Conservation (phyloP, 2,329 filamentous ascomycete species). For the Juglanconis sp. region DNA sequence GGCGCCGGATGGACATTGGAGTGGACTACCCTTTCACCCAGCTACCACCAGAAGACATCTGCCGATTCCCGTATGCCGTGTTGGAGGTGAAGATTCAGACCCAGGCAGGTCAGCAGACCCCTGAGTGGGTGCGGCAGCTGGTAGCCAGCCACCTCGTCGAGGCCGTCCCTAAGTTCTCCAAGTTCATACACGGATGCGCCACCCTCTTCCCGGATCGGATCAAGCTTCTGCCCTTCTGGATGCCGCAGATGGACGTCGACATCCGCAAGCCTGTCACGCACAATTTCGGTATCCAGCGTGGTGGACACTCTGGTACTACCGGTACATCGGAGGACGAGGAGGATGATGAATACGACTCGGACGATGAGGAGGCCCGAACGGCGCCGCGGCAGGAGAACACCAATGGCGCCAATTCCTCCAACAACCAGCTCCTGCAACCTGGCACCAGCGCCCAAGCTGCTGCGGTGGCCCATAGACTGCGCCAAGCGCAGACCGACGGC, state of each 20-base stretch:
- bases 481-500: conserved; percentile 34
- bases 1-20: conserved; percentile 95
- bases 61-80: conserved; percentile 92
- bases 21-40: conserved; percentile 94
- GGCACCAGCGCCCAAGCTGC: conserved; percentile 36
- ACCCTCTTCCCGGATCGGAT: conserved; percentile 84
- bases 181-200: conserved; percentile 95
- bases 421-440: conserved; percentile 18
- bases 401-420: conserved; percentile 10
- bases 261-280: conserved; percentile 90
- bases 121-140: conserved; percentile 92
- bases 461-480: conserved; percentile 23
- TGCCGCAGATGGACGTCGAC: conserved; percentile 96
- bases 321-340: conserved; percentile 77
- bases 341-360: conserved; percentile 66
- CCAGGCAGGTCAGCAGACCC: conserved; percentile 89
- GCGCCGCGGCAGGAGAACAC: background rate
- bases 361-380: conserved; percentile 53
- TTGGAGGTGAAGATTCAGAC: conserved; percentile 98
- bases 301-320: conserved; percentile 69
- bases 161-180: conserved; percentile 98
- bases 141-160: conserved; percentile 93
- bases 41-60: conserved; percentile 77
- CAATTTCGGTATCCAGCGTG: conserved; percentile 84
- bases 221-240: conserved; percentile 91